A percentile compares a stretch with the other conserved stretches of the same genome.
Conservation (phyloP, 2,329 filamentous ascomycete species). For the Fusarium transvaalense region DNA sequence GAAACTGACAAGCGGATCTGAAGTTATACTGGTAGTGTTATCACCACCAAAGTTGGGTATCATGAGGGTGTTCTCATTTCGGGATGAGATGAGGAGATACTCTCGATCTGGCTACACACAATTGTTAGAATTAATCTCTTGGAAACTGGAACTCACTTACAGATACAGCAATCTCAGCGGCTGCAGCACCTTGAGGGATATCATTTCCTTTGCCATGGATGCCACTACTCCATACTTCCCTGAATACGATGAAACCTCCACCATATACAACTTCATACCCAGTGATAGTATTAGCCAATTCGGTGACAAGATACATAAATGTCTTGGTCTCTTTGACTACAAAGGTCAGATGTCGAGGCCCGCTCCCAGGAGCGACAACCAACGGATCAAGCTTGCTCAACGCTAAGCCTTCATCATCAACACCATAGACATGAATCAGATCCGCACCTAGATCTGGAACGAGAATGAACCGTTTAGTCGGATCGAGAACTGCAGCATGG, state of each 20-base stretch:
- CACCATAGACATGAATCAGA: conserved; percentile 67
- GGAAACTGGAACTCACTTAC: conserved; percentile 57
- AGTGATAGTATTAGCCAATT: conserved; percentile 69
- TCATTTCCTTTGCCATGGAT: conserved; percentile 60
- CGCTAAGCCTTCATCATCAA: conserved; percentile 59
- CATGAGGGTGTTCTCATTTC: conserved; percentile 69
- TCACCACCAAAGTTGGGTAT: conserved; percentile 60
- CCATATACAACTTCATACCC: conserved; percentile 69
- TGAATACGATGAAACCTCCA: conserved; percentile 58
- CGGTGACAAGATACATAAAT: conserved; percentile 71
- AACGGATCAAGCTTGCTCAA: conserved; percentile 58
- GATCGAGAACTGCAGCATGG: conserved; percentile 74
- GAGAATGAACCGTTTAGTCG: conserved; percentile 71
- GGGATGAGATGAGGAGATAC: conserved; percentile 76
- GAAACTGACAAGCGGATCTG: conserved; percentile 75
- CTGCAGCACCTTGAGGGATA: conserved; percentile 59
- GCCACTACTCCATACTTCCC: conserved; percentile 61
- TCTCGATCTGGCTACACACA: conserved; percentile 65
- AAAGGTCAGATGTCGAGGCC: conserved; percentile 76
- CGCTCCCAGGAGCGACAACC: conserved; percentile 64
- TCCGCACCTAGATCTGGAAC: conserved; percentile 77
- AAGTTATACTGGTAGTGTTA: conserved; percentile 61
- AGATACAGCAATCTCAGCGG: conserved; percentile 69
- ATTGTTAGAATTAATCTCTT: not conserved
- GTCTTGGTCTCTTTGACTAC: conserved; percentile 58